A percentile compares a stretch with the other conserved stretches of the same genome.
phyloP scores from a whole-genome alignment of 169 alveolate genomes.

The Plasmodium cynomolgi region DNA sequence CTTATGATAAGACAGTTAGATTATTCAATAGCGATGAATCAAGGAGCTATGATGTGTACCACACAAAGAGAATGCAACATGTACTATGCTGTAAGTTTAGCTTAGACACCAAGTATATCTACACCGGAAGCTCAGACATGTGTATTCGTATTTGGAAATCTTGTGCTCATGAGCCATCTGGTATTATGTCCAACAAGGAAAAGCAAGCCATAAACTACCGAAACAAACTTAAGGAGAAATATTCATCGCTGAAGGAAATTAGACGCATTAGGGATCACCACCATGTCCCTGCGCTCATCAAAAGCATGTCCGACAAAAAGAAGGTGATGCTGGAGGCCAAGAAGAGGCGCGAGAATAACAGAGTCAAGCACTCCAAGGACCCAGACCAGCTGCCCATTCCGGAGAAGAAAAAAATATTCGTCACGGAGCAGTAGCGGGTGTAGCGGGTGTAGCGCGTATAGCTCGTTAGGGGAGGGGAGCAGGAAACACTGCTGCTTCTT shows the following conservation, averaged over 20 bases:
- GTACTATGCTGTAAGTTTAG: conserved; percentile 92
- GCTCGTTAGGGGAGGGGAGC: not conserved
- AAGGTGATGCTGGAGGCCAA: conserved; percentile 80
- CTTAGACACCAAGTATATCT: conserved; percentile 95
- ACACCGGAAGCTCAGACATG: conserved; percentile 98
- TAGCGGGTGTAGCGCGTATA: not conserved
- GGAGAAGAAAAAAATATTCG: conserved; percentile 66
- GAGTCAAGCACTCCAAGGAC: conserved; percentile 57
- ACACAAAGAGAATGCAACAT: conserved; percentile 97
- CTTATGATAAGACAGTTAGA: conserved; percentile 97
- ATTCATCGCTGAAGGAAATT: conserved; percentile 87
- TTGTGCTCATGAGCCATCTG: conserved; percentile 80
- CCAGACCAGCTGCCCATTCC: conserved; percentile 23
- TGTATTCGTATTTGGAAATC: conserved; percentile 98
- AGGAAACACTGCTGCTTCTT: not conserved
- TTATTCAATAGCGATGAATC: conserved; percentile 93
- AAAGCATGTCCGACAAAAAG: conserved; percentile 83
- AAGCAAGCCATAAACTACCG: conserved; percentile 89
- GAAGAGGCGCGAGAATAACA: conserved; percentile 81
- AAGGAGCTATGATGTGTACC: conserved; percentile 96
- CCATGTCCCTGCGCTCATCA: conserved; percentile 89
- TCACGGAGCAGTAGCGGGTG: conserved; percentile 45
- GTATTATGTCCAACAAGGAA: conserved; percentile 84
- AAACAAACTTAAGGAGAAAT: conserved; percentile 87
- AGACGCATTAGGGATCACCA: conserved; percentile 90